phyloP scores from a whole-genome alignment of 495 filamentous ascomycete genomes.

The Pseudotulostoma volvatum region DNA sequence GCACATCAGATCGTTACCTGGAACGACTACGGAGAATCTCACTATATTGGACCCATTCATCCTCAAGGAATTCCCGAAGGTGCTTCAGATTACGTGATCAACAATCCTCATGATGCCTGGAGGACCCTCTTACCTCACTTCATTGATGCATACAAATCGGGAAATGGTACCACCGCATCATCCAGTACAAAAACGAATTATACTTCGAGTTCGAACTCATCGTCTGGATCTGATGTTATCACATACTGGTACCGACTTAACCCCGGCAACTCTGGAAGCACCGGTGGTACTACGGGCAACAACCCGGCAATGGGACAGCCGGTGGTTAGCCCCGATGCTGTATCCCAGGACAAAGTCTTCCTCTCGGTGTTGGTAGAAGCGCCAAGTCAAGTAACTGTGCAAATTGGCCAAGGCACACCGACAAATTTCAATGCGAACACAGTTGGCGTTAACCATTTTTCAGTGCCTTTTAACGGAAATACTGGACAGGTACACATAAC shows the following conservation, averaged over 20 bases:
- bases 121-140: conserved; percentile 42
- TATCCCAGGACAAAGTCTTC: conserved; percentile 24
- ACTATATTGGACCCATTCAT: conserved; percentile 50
- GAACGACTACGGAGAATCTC: conserved; percentile 67
- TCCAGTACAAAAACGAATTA: not conserved
- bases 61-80: conserved; percentile 32
- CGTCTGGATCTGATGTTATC: conserved; percentile 27
- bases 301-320: conserved; percentile 15
- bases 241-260: conserved; percentile 49
- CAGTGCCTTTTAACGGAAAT: conserved; percentile 30
- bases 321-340: conserved; percentile 9
- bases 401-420: conserved; percentile 30
- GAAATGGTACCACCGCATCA: conserved; percentile 17
- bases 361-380: conserved; percentile 18
- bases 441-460: conserved; percentile 36
- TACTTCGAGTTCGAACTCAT: conserved; percentile 5
- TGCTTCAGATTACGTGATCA: conserved; percentile 31
- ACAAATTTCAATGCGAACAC: conserved; percentile 22
- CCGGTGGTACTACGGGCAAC: conserved; percentile 23
- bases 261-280: conserved; percentile 17
- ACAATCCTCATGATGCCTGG: conserved; percentile 39
- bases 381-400: conserved; percentile 26
- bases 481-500: conserved; percentile 36
- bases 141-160: conserved; percentile 46
- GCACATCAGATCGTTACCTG: conserved; percentile 33